Conservation (phyloP, 2,329 filamentous ascomycete genomes). For the Ophiostoma populinum region DNA sequence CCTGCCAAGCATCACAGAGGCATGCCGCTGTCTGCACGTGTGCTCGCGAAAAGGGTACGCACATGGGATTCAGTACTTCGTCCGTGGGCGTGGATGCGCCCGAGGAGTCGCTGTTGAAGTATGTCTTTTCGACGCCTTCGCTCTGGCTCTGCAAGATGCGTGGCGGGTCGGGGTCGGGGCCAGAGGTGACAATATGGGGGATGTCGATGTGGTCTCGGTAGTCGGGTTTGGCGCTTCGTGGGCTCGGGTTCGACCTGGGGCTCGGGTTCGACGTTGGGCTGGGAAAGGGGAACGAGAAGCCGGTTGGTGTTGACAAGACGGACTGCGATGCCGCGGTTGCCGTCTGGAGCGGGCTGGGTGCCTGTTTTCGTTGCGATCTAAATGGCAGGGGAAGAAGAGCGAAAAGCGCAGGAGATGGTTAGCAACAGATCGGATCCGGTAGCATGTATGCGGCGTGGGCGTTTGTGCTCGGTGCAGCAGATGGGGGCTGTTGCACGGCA, state of each 20-base stretch:
- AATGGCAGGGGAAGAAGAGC: background rate
- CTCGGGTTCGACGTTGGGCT: background rate
- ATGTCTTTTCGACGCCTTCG: conserved; percentile 16
- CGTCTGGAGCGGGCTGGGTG: conserved; percentile 32
- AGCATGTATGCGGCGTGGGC: background rate
- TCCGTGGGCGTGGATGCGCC: conserved; percentile 17
- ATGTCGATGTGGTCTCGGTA: conserved; percentile 14
- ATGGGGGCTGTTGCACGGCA: conserved; percentile 15
- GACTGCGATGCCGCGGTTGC: conserved; percentile 25
- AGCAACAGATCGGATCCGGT: conserved; percentile 2
- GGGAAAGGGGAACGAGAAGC: conserved; percentile 19
- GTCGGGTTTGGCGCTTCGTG: background rate
- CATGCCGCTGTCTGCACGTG: background rate
- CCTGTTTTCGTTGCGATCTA: conserved; percentile 30
- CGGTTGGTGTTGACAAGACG: conserved; percentile 24
- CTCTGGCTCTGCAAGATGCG: conserved; percentile 10
- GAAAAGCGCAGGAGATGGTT: background rate
- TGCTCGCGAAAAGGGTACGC: conserved; percentile 11
- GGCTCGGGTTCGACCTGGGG: background rate
- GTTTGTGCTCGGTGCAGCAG: conserved; percentile 1
- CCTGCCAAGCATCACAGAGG: too few relatives aligned
- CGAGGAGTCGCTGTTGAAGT: conserved; percentile 22
- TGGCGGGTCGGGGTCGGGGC: conserved; percentile 15
- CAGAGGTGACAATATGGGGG: conserved; percentile 18
- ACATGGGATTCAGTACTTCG: conserved; percentile 16